Conservation (phyloP, 768 basidiomycete genomes). For the Tylopilus subfusipes region DNA sequence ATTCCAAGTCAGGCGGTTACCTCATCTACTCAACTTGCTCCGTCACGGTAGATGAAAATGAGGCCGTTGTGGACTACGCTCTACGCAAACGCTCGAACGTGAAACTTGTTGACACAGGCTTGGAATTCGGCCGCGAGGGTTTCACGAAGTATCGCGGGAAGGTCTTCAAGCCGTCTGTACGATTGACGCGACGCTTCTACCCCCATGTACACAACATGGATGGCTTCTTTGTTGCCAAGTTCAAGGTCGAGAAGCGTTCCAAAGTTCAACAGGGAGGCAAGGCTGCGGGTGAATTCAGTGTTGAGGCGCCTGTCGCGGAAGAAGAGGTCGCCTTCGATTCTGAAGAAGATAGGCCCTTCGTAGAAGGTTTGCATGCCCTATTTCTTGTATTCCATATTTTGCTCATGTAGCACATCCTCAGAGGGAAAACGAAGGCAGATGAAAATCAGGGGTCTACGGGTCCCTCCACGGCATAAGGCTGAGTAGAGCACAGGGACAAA, state of each 20-base stretch:
- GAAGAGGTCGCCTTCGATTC: conserved; percentile 59
- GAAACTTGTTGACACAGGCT: conserved; percentile 86
- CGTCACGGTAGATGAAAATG: conserved; percentile 97
- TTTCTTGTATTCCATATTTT: not conserved
- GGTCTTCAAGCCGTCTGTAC: conserved; percentile 74
- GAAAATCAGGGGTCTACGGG: conserved; percentile 72
- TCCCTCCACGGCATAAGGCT: conserved; percentile 49
- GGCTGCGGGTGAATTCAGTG: conserved; percentile 20
- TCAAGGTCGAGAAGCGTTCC: conserved; percentile 82
- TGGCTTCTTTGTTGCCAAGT: conserved; percentile 97
- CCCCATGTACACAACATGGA: conserved; percentile 99
- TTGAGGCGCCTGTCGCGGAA: conserved; percentile 25
- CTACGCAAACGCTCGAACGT: conserved; percentile 91
- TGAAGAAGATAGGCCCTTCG: conserved; percentile 71
- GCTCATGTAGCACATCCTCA: conserved; percentile 27
- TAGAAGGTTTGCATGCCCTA: conserved; percentile 62
- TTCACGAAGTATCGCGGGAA: conserved; percentile 91
- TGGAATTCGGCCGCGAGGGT: conserved; percentile 91
- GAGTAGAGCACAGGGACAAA: conserved; percentile 22
- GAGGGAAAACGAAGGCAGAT: conserved; percentile 72
- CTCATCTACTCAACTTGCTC: conserved; percentile 99
- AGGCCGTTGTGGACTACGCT: conserved; percentile 96
- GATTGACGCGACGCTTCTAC: conserved; percentile 85
- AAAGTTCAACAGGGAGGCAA: conserved; percentile 42
- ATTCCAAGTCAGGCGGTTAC: conserved; percentile 88